Evolutionary conservation across 1,284 basidiomycete genomes (phyloP), one percentile per base, ranked within the genome.

Genomic region (Ganoderma sinense): DNA sequence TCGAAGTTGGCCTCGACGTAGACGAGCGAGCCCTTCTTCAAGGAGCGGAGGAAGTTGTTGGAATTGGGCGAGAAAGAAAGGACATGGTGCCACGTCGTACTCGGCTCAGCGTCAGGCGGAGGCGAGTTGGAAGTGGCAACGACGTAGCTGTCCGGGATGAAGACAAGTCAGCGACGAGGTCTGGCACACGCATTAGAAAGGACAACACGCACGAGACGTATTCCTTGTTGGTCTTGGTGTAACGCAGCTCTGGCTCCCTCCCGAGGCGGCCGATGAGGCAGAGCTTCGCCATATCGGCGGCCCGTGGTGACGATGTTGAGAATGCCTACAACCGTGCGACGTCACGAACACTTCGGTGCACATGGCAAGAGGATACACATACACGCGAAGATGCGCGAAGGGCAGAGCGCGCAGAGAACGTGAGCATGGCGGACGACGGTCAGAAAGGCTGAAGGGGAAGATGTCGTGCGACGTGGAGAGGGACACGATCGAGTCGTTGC

Each of bases 1-100:
- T 94, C 93, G 69, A 87, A 94, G 74, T 84, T 86, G 39, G 93
- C 89, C 77, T 95, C 94, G 23, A 92, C 92, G 73, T 90, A 95
- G 29, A 95, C 93, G 67, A 84, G 88, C 59, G 86, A 83, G 3
- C 94, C 94, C 73, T 91, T 93, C 75, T 79, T 85, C 31, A 96
- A 79, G 41, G 80, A 88, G 68, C 83, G 84, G 39, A 96, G 86
- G 76, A 87, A 93, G 69, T 84, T 87, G 73, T 90, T 91, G 23
- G 87, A 75, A 51, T 61, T 14, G 10, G 89, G 84, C 36, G 82
- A 82, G 84, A 95, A 95, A 41, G 91, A 94, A 64, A 94, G 78
- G 62, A 96, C 77, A 60, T 88, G 83, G 77, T 96, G 94, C 89
- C 91, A 96, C 33, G 91, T 91, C 2, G 91, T 87, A 41, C 82